Evolutionary conservation across 1,284 basidiomycete genomes (phyloP), one percentile per base, ranked within the genome.

Genomic region (Phaffia rhodozyma): DNA sequence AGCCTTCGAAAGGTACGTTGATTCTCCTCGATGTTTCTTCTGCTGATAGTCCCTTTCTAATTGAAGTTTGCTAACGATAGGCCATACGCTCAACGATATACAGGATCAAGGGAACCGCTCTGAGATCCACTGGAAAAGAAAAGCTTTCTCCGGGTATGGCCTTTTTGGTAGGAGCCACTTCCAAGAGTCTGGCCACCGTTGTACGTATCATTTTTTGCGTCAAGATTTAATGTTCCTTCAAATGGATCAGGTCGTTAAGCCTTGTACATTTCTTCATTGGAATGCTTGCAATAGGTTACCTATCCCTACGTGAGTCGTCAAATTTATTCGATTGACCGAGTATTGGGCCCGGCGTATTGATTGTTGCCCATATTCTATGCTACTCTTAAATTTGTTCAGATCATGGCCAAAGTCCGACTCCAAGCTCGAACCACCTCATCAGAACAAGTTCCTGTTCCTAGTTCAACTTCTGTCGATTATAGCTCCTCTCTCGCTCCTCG

Each of bases 341-440:
- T 27, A 20, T 25, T 21, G 51, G 55, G 16, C 43, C 30, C 13
- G 20, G 23, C 34, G 11, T n/a, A 1, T 50, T 11, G 51, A 23
- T 7, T 25, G 18, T 11, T 38, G 5, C 55, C n/a, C 23, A 21
- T 21, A 3, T 16, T 16, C 21, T 2, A 25, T 48, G 25, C 32
- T 49, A 13, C 30, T 51, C 13, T 27, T 52, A 16, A 60, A 20
- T 73, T 74, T 66, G 71, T 2, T 16, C 74, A 75, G 69, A 92
- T 92, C 69, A 89, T 94, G 88, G 91, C 94, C 63, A 99, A 99
- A 81, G 90, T 97, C 51, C 85, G 94, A 55, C 87, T 99, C 34
- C 96, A 98, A 77, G 91, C 94, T 27, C 76, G 77, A 66, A 62
- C 66, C 13, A 55, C 58, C 6, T n/a, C 63, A 25, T 63, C 48